Conservation (phyloP, 805 yeast species). For the Cyberlindnera misumaiensis region DNA sequence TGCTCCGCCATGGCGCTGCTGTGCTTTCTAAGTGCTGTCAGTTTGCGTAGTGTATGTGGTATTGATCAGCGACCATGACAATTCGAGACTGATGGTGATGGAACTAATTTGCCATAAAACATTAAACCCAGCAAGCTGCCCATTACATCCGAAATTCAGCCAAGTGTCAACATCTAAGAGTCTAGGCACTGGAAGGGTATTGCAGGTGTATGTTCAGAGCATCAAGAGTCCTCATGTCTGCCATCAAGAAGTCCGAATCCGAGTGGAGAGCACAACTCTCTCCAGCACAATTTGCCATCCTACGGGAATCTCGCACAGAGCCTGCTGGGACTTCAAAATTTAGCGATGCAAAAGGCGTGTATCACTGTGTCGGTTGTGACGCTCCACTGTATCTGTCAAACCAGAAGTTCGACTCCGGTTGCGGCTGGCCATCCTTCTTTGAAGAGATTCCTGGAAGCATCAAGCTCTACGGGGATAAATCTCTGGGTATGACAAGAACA, state of each 20-base stretch:
- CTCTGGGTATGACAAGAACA: slow-evolving; percentile 74
- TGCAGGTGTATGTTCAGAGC: slow-evolving; percentile 2
- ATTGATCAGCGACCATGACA: too few relatives aligned
- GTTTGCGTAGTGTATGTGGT: too few relatives aligned
- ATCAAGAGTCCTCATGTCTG: slow-evolving; percentile 3
- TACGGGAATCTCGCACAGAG: slow-evolving; percentile 56
- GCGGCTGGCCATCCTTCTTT: slow-evolving; percentile 99
- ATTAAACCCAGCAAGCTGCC: too few relatives aligned
- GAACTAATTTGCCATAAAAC: too few relatives aligned
- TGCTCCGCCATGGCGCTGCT: neutral
- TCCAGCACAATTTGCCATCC: slow-evolving; percentile 71
- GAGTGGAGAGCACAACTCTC: slow-evolving; percentile 79
- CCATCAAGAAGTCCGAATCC: slow-evolving; percentile 29
- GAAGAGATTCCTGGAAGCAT: slow-evolving; percentile 83
- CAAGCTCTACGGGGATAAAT: slow-evolving; percentile 47
- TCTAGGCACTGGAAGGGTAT: neutral
- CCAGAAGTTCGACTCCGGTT: slow-evolving; percentile 82
- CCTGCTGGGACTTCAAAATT: slow-evolving; percentile 35
- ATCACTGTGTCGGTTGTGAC: slow-evolving; percentile 81
- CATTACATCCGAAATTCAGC: too few relatives aligned
- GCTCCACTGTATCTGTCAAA: slow-evolving; percentile 71
- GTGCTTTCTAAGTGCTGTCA: too few relatives aligned
- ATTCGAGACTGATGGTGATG: too few relatives aligned
- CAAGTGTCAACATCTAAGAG: too few relatives aligned
- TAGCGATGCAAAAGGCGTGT: slow-evolving; percentile 51